phyloP scores from a whole-genome alignment of 495 filamentous ascomycete species.

The Penicillium tannophilum region DNA sequence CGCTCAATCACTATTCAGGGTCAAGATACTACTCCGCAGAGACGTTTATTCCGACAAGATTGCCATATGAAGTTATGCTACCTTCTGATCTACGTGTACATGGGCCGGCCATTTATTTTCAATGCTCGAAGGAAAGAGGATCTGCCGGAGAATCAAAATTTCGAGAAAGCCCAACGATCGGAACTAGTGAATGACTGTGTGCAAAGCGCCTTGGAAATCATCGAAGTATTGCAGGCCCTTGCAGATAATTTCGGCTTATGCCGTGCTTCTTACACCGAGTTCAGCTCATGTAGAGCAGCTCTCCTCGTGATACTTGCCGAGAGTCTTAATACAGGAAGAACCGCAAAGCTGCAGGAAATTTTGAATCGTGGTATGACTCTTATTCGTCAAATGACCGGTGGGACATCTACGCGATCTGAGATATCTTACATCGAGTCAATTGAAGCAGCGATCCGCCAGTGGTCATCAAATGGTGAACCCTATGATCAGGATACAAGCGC shows the following conservation, averaged over 20 bases:
- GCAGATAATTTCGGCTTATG: constrained; percentile 46
- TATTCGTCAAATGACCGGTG: constrained; percentile 26
- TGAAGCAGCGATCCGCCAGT: constrained; percentile 19
- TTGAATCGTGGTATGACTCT: constrained; percentile 21
- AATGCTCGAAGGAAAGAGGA: constrained; percentile 28
- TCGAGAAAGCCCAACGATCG: constrained; percentile 31
- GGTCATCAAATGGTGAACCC: constrained; percentile 7
- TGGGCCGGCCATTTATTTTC: constrained; percentile 50
- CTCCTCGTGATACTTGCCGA: constrained; percentile 52
- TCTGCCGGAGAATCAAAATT: constrained; percentile 17
- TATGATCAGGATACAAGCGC: background rate
- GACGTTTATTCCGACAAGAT: constrained; percentile 43
- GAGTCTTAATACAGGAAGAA: constrained; percentile 33
- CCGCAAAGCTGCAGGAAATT: constrained; percentile 14
- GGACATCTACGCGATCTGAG: constrained; percentile 21
- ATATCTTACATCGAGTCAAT: constrained; percentile 28
- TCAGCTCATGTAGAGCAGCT: constrained; percentile 50
- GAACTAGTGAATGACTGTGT: constrained; percentile 46
- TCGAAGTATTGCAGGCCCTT: constrained; percentile 42
- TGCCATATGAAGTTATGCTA: constrained; percentile 50
- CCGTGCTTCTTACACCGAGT: constrained; percentile 51
- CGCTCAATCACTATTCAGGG: constrained; percentile 38
- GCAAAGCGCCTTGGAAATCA: constrained; percentile 46
- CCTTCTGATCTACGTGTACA: constrained; percentile 44
- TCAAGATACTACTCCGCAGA: constrained; percentile 33